phyloP scores from a whole-genome alignment of 192 early-diverging fungal genomes.

The Anaeromyces robustus region DNA sequence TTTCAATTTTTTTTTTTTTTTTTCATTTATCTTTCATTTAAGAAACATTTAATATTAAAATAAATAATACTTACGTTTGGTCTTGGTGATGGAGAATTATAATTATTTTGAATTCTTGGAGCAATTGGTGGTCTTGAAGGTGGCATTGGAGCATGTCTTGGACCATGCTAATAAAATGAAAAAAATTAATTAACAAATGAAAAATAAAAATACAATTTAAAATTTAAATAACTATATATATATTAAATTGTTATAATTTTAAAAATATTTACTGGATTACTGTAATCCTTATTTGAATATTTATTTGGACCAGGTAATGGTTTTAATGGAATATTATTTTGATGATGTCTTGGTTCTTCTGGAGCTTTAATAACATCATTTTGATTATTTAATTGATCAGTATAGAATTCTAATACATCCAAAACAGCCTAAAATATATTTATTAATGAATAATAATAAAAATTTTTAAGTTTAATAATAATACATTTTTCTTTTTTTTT shows the following conservation, averaged over 20 bases:
- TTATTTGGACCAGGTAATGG: neutral
- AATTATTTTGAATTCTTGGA: neutral
- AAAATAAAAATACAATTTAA: too few relatives aligned
- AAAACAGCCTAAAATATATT: constrained; percentile 57
- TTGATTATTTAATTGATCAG: constrained; percentile 44
- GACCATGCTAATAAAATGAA: neutral
- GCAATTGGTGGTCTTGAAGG: neutral
- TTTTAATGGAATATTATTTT: neutral
- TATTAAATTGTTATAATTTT: too few relatives aligned
- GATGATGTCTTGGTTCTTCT: constrained; percentile 4
- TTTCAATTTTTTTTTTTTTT: too few relatives aligned
- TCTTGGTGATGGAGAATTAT: neutral
- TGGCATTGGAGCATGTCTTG: neutral
- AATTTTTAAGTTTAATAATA: too few relatives aligned
- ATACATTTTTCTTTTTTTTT: too few relatives aligned
- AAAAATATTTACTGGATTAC: neutral
- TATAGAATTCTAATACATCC: constrained; percentile 96
- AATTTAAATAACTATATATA: too few relatives aligned
- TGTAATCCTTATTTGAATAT: neutral
- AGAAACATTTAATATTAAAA: too few relatives aligned
- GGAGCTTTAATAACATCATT: constrained; percentile 13
- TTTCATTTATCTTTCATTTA: too few relatives aligned
- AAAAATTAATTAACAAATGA: too few relatives aligned
- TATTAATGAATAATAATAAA: too few relatives aligned
- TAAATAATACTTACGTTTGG: neutral